Evolutionary conservation across 768 basidiomycete species (phyloP), one percentile per base, ranked within the genome.

Genomic region (Mycena amicta): DNA sequence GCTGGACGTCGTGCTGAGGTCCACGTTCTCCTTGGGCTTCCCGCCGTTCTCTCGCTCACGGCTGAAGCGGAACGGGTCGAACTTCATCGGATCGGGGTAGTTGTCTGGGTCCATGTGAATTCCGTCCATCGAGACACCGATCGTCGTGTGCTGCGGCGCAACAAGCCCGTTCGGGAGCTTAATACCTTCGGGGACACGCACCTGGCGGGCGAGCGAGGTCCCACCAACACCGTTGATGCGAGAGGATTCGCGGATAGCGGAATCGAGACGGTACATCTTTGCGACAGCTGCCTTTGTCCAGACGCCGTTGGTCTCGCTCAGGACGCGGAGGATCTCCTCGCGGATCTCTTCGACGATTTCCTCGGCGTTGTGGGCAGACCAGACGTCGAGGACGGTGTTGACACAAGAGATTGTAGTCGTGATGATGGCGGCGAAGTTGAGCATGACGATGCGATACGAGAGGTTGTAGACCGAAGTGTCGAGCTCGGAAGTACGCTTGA

Each of bases 1-100:
- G 26, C 26, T 40, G 18, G 59, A 60, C n/a, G 59, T 60, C 3
- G 52, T 56, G 37, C 56, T 45, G 16, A 60, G 54, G 47, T 60
- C 59, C 40, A 47, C 59, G 28, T 60, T 55, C 33, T 37, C 33
- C 33, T 37, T 45, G 6, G 13, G 43, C 43, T 45, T 45, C 8
- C 43, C 43, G 15, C 43, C 43, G 13, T 45, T 23, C 43, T 15
- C 22, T 5, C 43, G 43, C 43, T 45, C 43, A n/a, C 43, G 43
- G 43, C 22, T 15, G 43, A 45, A 45, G 12, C 43, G 43, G 43
- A 45, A 45, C 22, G 43, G 8, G 43, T 45, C 43, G 43, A 45
- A 45, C 22, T 45, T 45, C 15, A 15, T 15, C 43, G 43, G 43
- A 23, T 45, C 43, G 43, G 43, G 43, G 43, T 45, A 45, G 43